Conservation (phyloP, 2,329 filamentous ascomycete species). For the Achaetomium macrosporum region DNA sequence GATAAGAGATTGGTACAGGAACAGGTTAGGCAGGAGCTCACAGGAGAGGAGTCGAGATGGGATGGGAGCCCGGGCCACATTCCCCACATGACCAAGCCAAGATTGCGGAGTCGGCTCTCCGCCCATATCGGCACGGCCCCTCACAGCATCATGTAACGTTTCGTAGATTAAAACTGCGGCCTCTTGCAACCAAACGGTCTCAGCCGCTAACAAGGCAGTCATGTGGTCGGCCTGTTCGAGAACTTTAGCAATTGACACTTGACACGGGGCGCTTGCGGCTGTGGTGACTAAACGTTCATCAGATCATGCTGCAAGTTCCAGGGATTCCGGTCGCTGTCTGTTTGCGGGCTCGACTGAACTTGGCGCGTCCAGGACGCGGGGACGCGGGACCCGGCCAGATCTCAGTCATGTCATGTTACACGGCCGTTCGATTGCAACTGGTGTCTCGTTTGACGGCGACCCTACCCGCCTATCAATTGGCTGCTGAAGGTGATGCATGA, state of each 20-base stretch:
- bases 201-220: too few relatives aligned
- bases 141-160: conserved; percentile 10
- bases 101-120: background rate
- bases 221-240: too few relatives aligned
- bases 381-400: background rate
- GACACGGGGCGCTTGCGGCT: too few relatives aligned
- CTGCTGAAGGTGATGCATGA: too few relatives aligned
- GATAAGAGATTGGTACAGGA: background rate
- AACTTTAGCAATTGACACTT: too few relatives aligned
- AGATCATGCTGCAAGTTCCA: too few relatives aligned
- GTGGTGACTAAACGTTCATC: too few relatives aligned
- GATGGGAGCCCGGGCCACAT: conserved; percentile 10
- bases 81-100: conserved; percentile 1
- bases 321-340: too few relatives aligned
- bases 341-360: too few relatives aligned
- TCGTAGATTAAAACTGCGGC: background rate
- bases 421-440: background rate
- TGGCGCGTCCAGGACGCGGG: background rate
- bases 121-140: background rate
- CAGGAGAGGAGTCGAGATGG: background rate
- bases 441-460: too few relatives aligned
- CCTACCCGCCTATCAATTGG: too few relatives aligned
- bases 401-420: conserved; percentile 12
- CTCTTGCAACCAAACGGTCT: background rate
- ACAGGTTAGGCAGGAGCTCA: conserved; percentile 22